Evolutionary conservation across 306 rosid genomes (phyloP).

Genomic region (Luffa acutangula): DNA sequence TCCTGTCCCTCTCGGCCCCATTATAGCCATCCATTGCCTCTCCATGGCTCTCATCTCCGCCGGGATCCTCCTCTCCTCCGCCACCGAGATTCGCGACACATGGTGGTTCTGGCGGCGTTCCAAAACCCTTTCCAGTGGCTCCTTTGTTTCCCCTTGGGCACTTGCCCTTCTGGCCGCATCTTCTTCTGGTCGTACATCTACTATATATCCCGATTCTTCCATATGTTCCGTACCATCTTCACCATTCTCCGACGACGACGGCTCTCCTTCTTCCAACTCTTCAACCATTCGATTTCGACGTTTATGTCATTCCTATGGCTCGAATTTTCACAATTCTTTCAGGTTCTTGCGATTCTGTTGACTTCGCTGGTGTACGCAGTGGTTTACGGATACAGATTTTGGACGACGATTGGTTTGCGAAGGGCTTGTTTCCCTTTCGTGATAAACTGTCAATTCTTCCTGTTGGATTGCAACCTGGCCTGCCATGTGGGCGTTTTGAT

Average conservation of each 20-base stretch:
- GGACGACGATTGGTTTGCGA: constrained; percentile 52
- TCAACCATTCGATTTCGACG: constrained; percentile 60
- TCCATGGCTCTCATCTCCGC: constrained; percentile 45
- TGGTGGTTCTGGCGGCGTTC: constrained; percentile 84
- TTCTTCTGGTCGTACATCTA: constrained; percentile 86
- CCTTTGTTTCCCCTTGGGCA: constrained; percentile 79
- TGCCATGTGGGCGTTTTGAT: constrained; percentile 63
- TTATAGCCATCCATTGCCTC: constrained; percentile 78
- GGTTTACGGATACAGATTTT: constrained; percentile 57
- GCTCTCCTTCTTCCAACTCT: constrained; percentile 40
- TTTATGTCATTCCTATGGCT: constrained; percentile 63
- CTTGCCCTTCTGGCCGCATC: constrained; percentile 88
- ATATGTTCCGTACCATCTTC: constrained; percentile 56
- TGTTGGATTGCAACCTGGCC: constrained; percentile 53
- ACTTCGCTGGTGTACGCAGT: constrained; percentile 46
- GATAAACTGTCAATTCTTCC: constrained; percentile 42
- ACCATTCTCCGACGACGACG: constrained; percentile 43
- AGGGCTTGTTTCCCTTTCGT: constrained; percentile 52
- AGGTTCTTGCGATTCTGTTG: constrained; percentile 64
- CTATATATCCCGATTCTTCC: constrained; percentile 64
- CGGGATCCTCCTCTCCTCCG: constrained; percentile 63
- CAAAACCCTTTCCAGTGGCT: constrained; percentile 82
- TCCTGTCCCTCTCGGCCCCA: constrained; percentile 59
- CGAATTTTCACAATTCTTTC: constrained; percentile 79
- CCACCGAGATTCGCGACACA: constrained; percentile 74